Base-by-base conservation (phyloP, 805 yeast genomes). In the Dipodascus geniculatus region DNA sequence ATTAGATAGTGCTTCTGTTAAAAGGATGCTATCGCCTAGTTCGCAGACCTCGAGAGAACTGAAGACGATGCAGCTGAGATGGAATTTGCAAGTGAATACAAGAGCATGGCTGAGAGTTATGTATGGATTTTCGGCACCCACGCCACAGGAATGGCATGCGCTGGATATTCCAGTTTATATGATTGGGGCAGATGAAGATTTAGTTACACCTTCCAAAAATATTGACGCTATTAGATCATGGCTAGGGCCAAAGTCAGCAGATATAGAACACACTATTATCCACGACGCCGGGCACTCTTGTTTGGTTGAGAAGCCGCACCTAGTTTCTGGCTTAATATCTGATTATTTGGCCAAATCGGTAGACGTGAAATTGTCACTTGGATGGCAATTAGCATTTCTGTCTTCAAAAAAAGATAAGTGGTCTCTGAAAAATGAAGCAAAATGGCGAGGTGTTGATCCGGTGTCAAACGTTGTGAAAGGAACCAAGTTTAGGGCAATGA, bases 391-490 rank as follows among this genome's bases (percentile, higher is more conserved):
- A 52, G 74, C 77, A 57, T 73, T 80, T 17, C 49, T 69, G 38
- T 73, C 74, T 1, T 57, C 66, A 3, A 78, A 80, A 60, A 85
- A 85, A 1, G 74, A 78, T 52, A 85, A 85, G 66, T 85, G 91
- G 91, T 86, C 88, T 22, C 67, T 85, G 57, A 85, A 85, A 65
- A 85, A 85, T 62, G 85, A 83, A 62, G 74, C 72, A 56, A 85
- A 85, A 64, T 85, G 93, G 91, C 73, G 74, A 62, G 69, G 74
- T 33, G 71, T 81, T 3, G 72, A 73, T 48, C 71, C 81, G 0
- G 71, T 85, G 0, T 67, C 55, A 65, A 22, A 68, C 61, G 54
- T 58, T 57, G 52, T 66, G 55, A 53, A 74, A 66, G 23, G 61
- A 61, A 69, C 83, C 1, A 78, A 78, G 4, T 68, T 85, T 49